These are phyloP conservation scores for Daphne laureola DNA, from an alignment of 441 rosid genomes.

Conservation along the genomic window DNA sequence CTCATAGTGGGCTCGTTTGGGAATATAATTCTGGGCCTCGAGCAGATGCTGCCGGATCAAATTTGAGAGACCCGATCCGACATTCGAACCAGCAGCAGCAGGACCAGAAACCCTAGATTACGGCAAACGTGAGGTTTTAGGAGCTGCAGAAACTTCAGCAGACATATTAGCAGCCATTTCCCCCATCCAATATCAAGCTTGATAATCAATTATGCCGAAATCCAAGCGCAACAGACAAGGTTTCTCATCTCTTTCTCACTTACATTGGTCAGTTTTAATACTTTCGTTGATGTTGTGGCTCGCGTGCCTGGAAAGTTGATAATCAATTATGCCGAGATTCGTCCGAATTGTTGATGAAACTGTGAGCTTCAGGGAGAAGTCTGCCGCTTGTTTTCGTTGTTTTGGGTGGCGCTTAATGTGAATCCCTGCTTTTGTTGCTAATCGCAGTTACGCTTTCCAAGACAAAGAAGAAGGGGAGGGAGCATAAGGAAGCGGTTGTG, in stretches of 20 bases:
- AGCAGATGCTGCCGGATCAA: neutral
- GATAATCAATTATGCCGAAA: slow-evolving; percentile 57
- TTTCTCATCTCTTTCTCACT: slow-evolving; percentile 14
- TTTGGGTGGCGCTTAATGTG: neutral
- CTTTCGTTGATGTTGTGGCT: too few species aligned
- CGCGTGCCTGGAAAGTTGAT: too few species aligned
- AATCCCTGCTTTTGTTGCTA: neutral
- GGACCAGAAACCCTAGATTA: slow-evolving; percentile 9
- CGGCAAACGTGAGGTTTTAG: neutral
- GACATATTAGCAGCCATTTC: neutral
- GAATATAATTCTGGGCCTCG: too few species aligned
- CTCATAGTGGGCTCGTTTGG: too few species aligned
- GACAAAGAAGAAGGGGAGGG: slow-evolving; percentile 95
- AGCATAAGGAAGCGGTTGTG: slow-evolving; percentile 72
- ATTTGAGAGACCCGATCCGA: neutral
- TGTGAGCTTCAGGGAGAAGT: neutral
- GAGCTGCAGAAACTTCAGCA: slow-evolving; percentile 7
- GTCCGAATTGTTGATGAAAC: neutral
- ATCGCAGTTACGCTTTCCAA: slow-evolving; percentile 75
- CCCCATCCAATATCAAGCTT: neutral
- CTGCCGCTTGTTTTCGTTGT: neutral
- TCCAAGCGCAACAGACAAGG: slow-evolving; percentile 89
- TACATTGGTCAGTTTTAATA: neutral
- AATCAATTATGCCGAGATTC: too few species aligned
- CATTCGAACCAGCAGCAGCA: neutral